Evolutionary conservation across 306 rosid species (phyloP), one percentile per base, ranked within the genome.

Genomic region (Senna tora): DNA sequence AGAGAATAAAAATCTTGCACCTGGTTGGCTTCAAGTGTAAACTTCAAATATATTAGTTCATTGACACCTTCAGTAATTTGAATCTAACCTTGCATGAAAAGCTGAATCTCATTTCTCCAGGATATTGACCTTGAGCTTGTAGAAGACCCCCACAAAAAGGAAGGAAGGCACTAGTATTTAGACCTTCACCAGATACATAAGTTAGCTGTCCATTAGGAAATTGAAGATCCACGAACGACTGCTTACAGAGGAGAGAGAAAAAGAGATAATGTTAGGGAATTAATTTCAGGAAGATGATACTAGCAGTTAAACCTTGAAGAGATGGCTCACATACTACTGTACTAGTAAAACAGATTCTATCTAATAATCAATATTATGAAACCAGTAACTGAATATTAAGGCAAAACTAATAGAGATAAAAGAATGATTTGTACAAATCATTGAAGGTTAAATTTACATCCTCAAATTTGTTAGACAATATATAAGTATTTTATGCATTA

Each of bases 71-170:
- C 25, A 57, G 5, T 54, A 69, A 63, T 70, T 72, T 60, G 51
- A 73, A 71, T 53, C 80, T 80, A 66, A 95, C 99, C 97, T 95
- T 91, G 92, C 90, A 89, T 61, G 97, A 95, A 80, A 80, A 95
- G 89, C 96, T 95, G 84, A 86, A 95, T 85, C 87, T 89, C 99
- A 95, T 89, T 82, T 95, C 99, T 72, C 99, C 99, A 2, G 99
- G 99, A 91, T 89, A 95, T 78, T 91, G 99, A 80, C 99, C 99
- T 68, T 95, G 99, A 67, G 90, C 96, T 87, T 91, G 99, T 81
- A 95, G 88, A 82, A 91, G 99, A 78, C 99, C 99, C 59, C 97
- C 96, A 54, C 89, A 85, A 46, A 91, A 33, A 54, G 96, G 97
- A 72, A 91, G 80, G 81, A 95, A 91, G 34, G 96, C 96, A 70